Conservation (phyloP, 2,329 filamentous ascomycete genomes). For the Uncinocarpus reesii region DNA sequence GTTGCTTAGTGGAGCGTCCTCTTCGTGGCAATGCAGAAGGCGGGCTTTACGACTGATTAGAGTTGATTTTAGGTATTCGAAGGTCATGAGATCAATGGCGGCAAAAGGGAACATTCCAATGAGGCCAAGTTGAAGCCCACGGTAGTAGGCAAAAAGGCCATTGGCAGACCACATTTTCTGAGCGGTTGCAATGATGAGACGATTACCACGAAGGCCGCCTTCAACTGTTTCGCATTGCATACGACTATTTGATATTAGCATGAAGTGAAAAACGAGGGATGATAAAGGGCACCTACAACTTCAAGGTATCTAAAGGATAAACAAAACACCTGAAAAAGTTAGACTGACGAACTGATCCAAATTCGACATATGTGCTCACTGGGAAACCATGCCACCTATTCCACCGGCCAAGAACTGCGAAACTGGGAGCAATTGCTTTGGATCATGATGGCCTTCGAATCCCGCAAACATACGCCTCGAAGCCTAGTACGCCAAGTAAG, state of each 20-base stretch:
- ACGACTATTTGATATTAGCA: conserved; percentile 39
- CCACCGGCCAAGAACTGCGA: conserved; percentile 90
- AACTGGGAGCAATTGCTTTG: conserved; percentile 64
- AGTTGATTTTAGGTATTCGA: conserved; percentile 76
- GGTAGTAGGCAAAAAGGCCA: conserved; percentile 69
- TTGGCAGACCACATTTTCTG: conserved; percentile 75
- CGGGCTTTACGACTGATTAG: conserved; percentile 62
- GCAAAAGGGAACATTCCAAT: conserved; percentile 97
- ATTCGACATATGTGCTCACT: conserved; percentile 45
- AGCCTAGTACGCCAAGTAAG: conserved; percentile 41
- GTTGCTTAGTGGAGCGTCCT: conserved; percentile 70
- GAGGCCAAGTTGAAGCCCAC: conserved; percentile 85
- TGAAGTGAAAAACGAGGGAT: not conserved
- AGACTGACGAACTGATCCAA: not conserved
- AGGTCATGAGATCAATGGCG: conserved; percentile 90
- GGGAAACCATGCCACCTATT: conserved; percentile 83
- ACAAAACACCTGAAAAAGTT: conserved; percentile 58
- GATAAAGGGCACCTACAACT: conserved; percentile 44
- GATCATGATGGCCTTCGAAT: conserved; percentile 78
- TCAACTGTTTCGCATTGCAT: conserved; percentile 92
- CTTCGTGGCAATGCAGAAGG: conserved; percentile 61
- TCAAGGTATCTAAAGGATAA: conserved; percentile 72
- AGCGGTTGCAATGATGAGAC: conserved; percentile 70
- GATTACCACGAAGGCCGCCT: conserved; percentile 72
- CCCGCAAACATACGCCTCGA: conserved; percentile 78